phyloP scores from a whole-genome alignment of 257 asterid genomes.

The Jaltomata sinuosa region DNA sequence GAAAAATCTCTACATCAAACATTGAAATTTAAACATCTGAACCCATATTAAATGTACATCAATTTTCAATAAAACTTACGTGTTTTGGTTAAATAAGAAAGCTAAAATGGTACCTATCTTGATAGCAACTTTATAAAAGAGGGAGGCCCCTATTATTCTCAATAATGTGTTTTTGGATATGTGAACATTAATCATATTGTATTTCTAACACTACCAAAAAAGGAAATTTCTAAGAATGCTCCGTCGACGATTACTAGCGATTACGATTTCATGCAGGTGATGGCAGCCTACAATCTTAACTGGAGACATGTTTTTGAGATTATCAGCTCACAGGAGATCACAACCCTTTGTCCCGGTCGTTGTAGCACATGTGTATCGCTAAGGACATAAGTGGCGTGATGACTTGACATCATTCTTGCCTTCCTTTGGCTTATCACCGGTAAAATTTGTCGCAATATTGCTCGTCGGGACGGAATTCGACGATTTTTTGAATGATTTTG shows the following conservation, averaged over 20 bases:
- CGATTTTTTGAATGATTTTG: too few relatives aligned
- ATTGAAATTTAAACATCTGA: background rate
- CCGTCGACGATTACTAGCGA: background rate
- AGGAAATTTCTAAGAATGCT: background rate
- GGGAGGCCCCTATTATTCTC: background rate
- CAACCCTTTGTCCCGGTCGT: rapidly evolving
- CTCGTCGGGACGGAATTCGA: too few relatives aligned
- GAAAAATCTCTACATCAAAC: background rate
- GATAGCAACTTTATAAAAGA: background rate
- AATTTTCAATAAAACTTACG: background rate
- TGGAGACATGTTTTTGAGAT: too few relatives aligned
- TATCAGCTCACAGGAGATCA: too few relatives aligned
- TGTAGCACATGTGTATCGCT: too few relatives aligned
- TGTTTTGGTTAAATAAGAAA: background rate
- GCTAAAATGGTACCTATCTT: background rate
- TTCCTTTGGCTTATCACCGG: background rate
- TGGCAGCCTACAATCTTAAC: too few relatives aligned
- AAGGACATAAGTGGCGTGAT: background rate
- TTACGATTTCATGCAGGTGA: background rate
- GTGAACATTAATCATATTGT: background rate
- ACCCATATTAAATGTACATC: background rate
- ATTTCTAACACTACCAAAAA: background rate
- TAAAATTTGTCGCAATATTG: background rate
- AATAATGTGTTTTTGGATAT: background rate
- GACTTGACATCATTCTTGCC: background rate